These are phyloP conservation scores for Macrolepiota fuliginosa DNA, from an alignment of 768 basidiomycete genomes.

Conservation along the genomic window DNA sequence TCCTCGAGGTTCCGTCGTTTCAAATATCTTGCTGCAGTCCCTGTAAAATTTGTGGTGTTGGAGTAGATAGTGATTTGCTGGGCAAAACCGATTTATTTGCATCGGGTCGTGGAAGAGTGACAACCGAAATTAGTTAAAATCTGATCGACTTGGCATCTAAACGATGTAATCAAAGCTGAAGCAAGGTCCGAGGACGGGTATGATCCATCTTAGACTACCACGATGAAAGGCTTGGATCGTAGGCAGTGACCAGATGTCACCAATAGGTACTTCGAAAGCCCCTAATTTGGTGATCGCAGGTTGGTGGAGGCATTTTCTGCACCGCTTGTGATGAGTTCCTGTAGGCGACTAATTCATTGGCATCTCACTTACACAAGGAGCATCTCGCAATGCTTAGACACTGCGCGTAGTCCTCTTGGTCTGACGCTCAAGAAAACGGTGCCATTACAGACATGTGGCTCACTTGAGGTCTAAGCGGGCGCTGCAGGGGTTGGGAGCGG, in stretches of 20 bases:
- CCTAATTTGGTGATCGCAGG: background rate
- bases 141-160: background rate
- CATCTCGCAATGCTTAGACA: background rate
- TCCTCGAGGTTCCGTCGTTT: background rate
- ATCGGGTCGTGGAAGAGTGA: background rate
- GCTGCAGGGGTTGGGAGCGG: background rate
- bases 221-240: no score
- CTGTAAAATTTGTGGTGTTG: background rate
- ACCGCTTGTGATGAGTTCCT: background rate
- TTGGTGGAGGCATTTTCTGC: background rate
- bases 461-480: background rate
- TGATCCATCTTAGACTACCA: no score
- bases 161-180: no score
- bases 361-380: no score
- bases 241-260: no score
- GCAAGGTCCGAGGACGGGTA: no score
- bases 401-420: background rate
- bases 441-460: background rate
- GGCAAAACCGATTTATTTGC: background rate
- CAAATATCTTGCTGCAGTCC: background rate
- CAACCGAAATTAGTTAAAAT: background rate
- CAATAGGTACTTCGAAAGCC: no score
- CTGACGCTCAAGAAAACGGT: background rate
- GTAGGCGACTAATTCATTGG: background rate
- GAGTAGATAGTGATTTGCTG: background rate